Evolutionary conservation across 176 grass and related monocot species (phyloP).

Genomic region (Melocanna baccifera): DNA sequence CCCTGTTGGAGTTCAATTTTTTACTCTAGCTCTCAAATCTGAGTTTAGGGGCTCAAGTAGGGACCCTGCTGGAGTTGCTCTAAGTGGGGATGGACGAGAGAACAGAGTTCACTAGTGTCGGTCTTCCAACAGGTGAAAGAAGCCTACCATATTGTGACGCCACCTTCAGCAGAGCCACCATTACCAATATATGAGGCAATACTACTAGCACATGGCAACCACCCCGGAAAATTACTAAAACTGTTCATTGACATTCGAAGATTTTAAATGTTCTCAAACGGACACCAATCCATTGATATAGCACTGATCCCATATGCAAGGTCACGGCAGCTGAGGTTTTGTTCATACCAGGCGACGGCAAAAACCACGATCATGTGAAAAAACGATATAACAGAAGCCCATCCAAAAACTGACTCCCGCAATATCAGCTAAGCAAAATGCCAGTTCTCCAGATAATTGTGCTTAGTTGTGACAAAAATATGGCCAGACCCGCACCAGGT

Average conservation of each 20-base stretch:
- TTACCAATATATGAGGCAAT: not conserved
- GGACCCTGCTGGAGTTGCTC: no score
- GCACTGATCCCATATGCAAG: not conserved
- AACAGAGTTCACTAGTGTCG: no score
- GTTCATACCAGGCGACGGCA: not conserved
- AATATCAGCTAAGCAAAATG: conserved; percentile 15
- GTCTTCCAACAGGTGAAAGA: not conserved
- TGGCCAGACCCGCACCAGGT: conserved; percentile 23
- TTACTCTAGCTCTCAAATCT: no score
- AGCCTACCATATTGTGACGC: no score
- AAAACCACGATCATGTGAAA: conserved; percentile 30
- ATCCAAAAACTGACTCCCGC: conserved; percentile 18
- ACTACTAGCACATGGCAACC: not conserved
- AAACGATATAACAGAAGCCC: conserved; percentile 26
- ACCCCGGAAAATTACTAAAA: not conserved
- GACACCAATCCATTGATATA: not conserved
- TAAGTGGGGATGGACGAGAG: no score
- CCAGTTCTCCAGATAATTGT: conserved; percentile 2
- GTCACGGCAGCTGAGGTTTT: conserved; percentile 8
- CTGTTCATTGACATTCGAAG: not conserved
- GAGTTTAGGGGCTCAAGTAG: no score
- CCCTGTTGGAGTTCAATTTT: no score
- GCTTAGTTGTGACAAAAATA: conserved; percentile 39
- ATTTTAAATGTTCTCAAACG: not conserved
- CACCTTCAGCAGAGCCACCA: not conserved